Conservation (phyloP, 345 rosid species). For the Kernera saxatilis region DNA sequence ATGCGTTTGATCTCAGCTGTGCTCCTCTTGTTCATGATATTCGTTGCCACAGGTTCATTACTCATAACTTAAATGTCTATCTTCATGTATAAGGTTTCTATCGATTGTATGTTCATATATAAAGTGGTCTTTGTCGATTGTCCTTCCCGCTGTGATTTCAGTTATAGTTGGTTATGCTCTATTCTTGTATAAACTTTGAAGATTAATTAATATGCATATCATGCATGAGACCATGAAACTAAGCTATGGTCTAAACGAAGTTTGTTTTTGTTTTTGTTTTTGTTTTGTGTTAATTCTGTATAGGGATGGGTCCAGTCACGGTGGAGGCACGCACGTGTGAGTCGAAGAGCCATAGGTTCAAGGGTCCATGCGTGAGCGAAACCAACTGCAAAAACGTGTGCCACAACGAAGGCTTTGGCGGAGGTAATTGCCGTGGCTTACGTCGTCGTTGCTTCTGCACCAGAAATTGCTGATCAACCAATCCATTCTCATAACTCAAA, state of each 20-base stretch:
- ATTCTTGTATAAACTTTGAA: background rate
- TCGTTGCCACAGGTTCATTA: slow-evolving; percentile 29
- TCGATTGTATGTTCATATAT: background rate
- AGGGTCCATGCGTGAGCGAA: slow-evolving; percentile 31
- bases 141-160: background rate
- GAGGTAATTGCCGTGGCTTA: slow-evolving; percentile 42
- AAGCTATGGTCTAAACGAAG: background rate
- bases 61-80: background rate
- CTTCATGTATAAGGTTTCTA: background rate
- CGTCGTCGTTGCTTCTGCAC: slow-evolving; percentile 54
- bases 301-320: slow-evolving; percentile 31
- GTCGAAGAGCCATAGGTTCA: slow-evolving; percentile 42
- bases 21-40: slow-evolving; percentile 26
- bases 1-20: slow-evolving; percentile 26
- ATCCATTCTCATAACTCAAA: background rate
- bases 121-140: background rate
- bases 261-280: too few species aligned
- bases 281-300: background rate
- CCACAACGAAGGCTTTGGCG: slow-evolving; percentile 40
- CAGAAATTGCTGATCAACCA: slow-evolving; percentile 30
- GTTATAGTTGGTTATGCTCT: background rate
- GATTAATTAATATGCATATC: background rate
- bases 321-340: slow-evolving; percentile 37
- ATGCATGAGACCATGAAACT: background rate
- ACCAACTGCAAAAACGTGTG: slow-evolving; percentile 41